phyloP scores from a whole-genome alignment of 139 green algal genomes.

The Closterium sp. region DNA sequence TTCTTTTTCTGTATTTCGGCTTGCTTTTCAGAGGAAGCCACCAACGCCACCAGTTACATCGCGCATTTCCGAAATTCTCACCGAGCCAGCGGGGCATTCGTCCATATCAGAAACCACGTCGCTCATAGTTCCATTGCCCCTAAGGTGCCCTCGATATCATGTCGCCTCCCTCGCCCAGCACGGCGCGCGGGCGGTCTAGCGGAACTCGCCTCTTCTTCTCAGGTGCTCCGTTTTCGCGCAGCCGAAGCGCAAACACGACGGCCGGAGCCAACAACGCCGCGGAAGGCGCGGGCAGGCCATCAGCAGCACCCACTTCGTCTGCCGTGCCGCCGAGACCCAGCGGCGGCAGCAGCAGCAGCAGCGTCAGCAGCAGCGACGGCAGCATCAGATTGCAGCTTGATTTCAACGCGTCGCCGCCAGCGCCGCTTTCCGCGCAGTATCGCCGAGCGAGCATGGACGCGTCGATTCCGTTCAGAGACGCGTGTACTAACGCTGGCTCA shows the following conservation, averaged over 20 bases:
- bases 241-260: not conserved
- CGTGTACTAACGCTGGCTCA: not conserved
- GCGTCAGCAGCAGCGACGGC: too few relatives aligned
- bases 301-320: not conserved
- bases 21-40: not conserved
- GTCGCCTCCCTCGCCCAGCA: not conserved
- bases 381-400: too few relatives aligned
- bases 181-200: not conserved
- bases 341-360: not conserved
- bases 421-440: not conserved
- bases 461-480: not conserved
- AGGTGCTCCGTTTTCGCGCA: not conserved
- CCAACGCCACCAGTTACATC: not conserved
- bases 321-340: not conserved
- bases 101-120: not conserved
- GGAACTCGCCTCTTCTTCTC: not conserved
- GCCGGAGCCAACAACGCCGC: not conserved
- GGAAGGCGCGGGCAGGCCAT: not conserved
- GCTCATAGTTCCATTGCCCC: not conserved
- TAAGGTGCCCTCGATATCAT: not conserved
- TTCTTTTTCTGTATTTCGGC: too few relatives aligned
- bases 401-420: not conserved
- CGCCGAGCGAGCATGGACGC: not conserved
- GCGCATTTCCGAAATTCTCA: not conserved
- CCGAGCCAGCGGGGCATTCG: not conserved